Evolutionary conservation across 148 eudicot genomes (phyloP).

Genomic region (Amaranthus palmeri): DNA sequence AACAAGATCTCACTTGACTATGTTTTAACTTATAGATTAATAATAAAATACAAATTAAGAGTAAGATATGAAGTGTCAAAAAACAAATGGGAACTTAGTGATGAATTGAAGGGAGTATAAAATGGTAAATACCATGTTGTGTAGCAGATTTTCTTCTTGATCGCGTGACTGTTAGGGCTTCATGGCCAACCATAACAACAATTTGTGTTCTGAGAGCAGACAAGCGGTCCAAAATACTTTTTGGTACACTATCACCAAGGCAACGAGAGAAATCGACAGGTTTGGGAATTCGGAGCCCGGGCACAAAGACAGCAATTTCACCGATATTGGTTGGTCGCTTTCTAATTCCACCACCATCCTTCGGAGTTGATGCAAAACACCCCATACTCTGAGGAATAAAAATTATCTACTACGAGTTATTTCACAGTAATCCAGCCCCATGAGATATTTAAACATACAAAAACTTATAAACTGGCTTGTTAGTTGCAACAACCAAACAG

Average conservation of each 20-base stretch:
- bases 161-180: slow-evolving; percentile 84
- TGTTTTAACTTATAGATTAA: too few relatives aligned
- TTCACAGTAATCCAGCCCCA: too few relatives aligned
- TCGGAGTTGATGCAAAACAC: slow-evolving; percentile 70
- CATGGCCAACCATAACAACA: slow-evolving; percentile 95
- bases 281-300: slow-evolving; percentile 82
- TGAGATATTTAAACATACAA: too few relatives aligned
- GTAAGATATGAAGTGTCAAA: too few relatives aligned
- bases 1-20: too few relatives aligned
- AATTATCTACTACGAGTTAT: too few relatives aligned
- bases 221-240: slow-evolving; percentile 62
- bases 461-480: too few relatives aligned
- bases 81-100: too few relatives aligned
- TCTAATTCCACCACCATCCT: slow-evolving; percentile 65
- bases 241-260: slow-evolving; percentile 54
- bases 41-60: too few relatives aligned
- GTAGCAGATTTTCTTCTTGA: slow-evolving; percentile 72
- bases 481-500: too few relatives aligned
- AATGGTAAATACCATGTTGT: slow-evolving; percentile 67
- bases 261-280: slow-evolving; percentile 63
- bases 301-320: slow-evolving; percentile 80
- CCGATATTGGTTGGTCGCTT: slow-evolving; percentile 88
- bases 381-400: slow-evolving; percentile 51
- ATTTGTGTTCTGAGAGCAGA: slow-evolving; percentile 91
- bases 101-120: too few relatives aligned